A percentile compares a stretch with the other conserved stretches of the same genome.
phyloP scores from a whole-genome alignment of 805 yeast genomes.

The Pachysolen tannophilus region DNA sequence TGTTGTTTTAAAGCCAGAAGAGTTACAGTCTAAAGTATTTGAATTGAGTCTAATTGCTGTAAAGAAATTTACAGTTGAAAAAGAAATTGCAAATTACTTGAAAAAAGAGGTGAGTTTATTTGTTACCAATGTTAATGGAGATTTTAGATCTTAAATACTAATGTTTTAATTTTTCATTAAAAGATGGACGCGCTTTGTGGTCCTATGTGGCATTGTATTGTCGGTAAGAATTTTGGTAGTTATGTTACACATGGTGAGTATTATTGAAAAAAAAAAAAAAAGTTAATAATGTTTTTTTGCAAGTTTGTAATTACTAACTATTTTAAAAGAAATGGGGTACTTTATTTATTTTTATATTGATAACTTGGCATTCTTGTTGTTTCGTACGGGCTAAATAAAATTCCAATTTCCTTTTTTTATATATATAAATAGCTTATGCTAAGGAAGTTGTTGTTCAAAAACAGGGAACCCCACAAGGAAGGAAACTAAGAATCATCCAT shows the following conservation, averaged over 20 bases:
- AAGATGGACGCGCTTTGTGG: conserved; percentile 57
- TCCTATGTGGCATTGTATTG: conserved; percentile 75
- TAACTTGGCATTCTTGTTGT: conserved; percentile 56
- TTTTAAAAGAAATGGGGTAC: conserved; percentile 41
- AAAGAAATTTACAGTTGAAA: conserved; percentile 35
- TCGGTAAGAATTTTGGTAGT: conserved; percentile 73
- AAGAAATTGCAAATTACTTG: conserved; percentile 57
- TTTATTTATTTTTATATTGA: conserved; percentile 69
- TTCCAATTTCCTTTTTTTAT: no score
- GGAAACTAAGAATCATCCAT: no score
- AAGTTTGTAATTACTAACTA: not conserved
- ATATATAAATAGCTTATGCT: no score
- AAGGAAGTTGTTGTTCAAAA: no score
- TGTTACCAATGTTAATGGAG: no score
- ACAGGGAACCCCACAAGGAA: no score
- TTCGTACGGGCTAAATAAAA: no score
- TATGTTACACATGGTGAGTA: conserved; percentile 57
- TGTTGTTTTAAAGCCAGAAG: conserved; percentile 29
- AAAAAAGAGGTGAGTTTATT: conserved; percentile 35
- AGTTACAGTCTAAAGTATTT: conserved; percentile 41
- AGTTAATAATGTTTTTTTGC: no score
- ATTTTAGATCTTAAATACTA: not conserved
- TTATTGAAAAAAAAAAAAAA: not conserved
- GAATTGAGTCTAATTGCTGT: conserved; percentile 38
- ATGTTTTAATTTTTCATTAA: not conserved